Percentiles rank a stretch among this genome's conserved stretches.
These are phyloP conservation scores for Cutaneotrichosporon spelunceum DNA, from an alignment of 1,284 basidiomycete species.

Conservation along the genomic window DNA sequence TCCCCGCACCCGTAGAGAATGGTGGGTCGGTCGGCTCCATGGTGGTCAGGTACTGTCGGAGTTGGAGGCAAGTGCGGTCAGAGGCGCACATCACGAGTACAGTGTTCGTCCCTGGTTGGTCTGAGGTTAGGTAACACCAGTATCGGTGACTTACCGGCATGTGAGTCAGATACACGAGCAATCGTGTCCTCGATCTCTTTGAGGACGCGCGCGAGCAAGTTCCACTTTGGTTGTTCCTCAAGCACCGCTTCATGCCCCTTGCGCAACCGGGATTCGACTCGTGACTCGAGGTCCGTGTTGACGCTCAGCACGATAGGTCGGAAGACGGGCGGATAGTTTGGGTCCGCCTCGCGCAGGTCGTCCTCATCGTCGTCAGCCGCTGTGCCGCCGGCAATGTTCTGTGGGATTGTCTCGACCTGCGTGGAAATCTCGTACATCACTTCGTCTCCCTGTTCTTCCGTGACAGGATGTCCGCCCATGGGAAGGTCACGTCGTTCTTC, in stretches of 20 bases:
- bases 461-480: slow-evolving; percentile 15
- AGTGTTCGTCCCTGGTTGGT: slow-evolving; percentile 65
- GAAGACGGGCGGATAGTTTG: slow-evolving; percentile 39
- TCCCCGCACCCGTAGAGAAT: slow-evolving; percentile 54
- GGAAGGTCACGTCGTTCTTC: slow-evolving; percentile 24
- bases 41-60: slow-evolving; percentile 72
- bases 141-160: slow-evolving; percentile 34
- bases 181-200: slow-evolving; percentile 91
- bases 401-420: slow-evolving; percentile 38
- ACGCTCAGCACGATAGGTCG: slow-evolving; percentile 34
- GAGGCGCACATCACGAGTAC: slow-evolving; percentile 88
- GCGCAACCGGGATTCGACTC: slow-evolving; percentile 62
- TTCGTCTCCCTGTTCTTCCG: slow-evolving; percentile 40
- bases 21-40: slow-evolving; percentile 61
- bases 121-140: slow-evolving; percentile 39
- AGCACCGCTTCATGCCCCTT: slow-evolving; percentile 78
- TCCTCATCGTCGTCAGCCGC: slow-evolving; percentile 61
- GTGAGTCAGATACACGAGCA: slow-evolving; percentile 37
- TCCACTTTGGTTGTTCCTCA: slow-evolving; percentile 96
- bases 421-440: slow-evolving; percentile 47
- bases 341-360: slow-evolving; percentile 54
- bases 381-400: slow-evolving; percentile 6
- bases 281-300: slow-evolving; percentile 34
- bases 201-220: slow-evolving; percentile 74
- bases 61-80: slow-evolving; percentile 66